Percentiles rank a stretch among this genome's conserved stretches.
Evolutionary conservation across 305 asterid genomes (phyloP).

Genomic region (Solanum hybrid): DNA sequence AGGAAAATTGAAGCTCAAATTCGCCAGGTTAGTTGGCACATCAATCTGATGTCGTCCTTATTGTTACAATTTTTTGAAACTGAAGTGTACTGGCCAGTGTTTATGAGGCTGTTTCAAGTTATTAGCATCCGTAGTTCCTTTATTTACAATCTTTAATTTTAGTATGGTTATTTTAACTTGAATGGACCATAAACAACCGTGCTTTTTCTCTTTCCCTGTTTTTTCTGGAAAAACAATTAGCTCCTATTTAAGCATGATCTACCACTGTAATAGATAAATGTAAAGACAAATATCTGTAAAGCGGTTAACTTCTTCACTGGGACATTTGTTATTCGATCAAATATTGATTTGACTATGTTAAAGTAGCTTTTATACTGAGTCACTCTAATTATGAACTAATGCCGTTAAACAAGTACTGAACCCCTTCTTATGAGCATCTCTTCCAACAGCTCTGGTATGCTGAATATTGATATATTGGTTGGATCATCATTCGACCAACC

Average conservation of each 20-base stretch:
- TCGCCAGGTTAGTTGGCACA: constrained; percentile 55
- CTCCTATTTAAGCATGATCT: not conserved
- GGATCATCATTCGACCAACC: not conserved
- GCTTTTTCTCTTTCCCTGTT: not conserved
- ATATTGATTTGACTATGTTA: not conserved
- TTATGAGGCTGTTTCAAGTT: not conserved
- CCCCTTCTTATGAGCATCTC: not conserved
- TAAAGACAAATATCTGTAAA: not conserved
- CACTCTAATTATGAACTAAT: not conserved
- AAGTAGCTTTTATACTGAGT: not conserved
- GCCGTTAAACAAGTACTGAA: not conserved
- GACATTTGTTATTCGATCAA: not conserved
- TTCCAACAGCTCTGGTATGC: not conserved
- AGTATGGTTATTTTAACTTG: not conserved
- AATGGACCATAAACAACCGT: not conserved
- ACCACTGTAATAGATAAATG: not conserved
- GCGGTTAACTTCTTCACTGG: not conserved
- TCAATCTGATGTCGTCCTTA: not conserved
- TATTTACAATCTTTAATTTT: not conserved
- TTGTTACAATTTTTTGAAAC: not conserved
- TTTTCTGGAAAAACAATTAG: not conserved
- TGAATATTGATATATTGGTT: not conserved
- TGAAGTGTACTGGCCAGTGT: not conserved
- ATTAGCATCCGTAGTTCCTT: not conserved
- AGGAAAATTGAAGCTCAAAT: constrained; percentile 88